A percentile compares a stretch with the other conserved stretches of the same genome.
Conservation (phyloP, 768 basidiomycete species). For the Leccinellum rugosiceps region DNA sequence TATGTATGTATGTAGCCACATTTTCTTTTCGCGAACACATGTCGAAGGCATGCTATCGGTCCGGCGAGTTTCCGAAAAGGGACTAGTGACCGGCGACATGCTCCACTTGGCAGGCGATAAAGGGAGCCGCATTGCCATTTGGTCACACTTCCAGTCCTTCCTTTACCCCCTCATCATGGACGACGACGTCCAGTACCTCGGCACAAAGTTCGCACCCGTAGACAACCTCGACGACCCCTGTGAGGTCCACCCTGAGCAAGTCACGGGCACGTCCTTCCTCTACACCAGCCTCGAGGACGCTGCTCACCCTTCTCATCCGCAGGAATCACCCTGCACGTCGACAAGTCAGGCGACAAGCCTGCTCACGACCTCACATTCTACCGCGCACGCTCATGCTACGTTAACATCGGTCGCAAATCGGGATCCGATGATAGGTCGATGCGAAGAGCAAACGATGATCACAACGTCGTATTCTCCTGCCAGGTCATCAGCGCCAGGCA, state of each 20-base stretch:
- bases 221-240: constrained; percentile 29
- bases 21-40: background rate
- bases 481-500: constrained; percentile 78
- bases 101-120: constrained; percentile 22
- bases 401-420: constrained; percentile 70
- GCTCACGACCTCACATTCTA: constrained; percentile 50
- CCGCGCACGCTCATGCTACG: constrained; percentile 45
- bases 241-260: constrained; percentile 22
- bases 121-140: constrained; percentile 29
- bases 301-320: constrained; percentile 14
- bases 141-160: constrained; percentile 26
- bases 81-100: constrained; percentile 19
- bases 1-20: constrained; percentile 11
- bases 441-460: constrained; percentile 38
- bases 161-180: constrained; percentile 36
- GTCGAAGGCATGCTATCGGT: background rate
- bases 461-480: constrained; percentile 65
- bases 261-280: constrained; percentile 40
- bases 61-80: constrained; percentile 27
- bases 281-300: constrained; percentile 8
- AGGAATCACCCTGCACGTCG: constrained; percentile 62
- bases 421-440: constrained; percentile 41
- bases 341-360: constrained; percentile 45
- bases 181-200: constrained; percentile 62
- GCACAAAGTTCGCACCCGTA: constrained; percentile 35